A percentile compares a stretch with the other conserved stretches of the same genome.
phyloP scores from a whole-genome alignment of 257 asterid genomes.

The Mentha longifolia region DNA sequence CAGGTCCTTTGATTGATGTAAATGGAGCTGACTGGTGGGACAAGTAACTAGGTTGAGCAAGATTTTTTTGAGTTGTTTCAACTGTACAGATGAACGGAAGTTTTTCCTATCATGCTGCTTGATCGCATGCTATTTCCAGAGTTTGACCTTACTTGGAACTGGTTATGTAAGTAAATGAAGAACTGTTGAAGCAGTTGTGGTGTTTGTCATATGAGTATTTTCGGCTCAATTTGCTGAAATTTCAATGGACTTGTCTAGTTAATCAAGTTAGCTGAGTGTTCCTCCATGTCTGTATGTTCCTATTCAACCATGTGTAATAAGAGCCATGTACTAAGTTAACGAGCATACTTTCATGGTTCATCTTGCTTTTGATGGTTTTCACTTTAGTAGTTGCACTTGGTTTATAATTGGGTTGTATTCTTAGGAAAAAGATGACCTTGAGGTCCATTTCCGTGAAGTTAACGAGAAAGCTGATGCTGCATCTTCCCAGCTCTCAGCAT shows the following conservation, averaged over 20 bases:
- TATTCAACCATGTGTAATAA: not conserved
- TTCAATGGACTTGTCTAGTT: conserved; percentile 16
- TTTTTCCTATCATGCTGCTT: not conserved
- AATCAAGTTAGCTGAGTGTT: conserved; percentile 16
- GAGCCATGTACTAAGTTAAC: not conserved
- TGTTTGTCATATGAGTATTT: conserved; percentile 5
- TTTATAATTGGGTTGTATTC: conserved; percentile 37
- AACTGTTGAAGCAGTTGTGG: not conserved
- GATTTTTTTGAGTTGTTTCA: conserved; percentile 12
- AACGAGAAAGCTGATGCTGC: conserved; percentile 80
- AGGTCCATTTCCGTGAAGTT: conserved; percentile 78
- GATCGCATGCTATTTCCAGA: not conserved
- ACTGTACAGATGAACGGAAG: not conserved
- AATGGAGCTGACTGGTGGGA: not conserved
- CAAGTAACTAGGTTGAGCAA: not conserved
- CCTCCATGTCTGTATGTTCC: conserved; percentile 12
- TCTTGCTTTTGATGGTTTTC: conserved; percentile 24
- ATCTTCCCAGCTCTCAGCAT: conserved; percentile 74
- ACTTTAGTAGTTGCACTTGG: conserved; percentile 41
- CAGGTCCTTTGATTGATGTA: not conserved
- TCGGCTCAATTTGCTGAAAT: conserved; percentile 2
- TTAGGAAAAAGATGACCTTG: conserved; percentile 96
- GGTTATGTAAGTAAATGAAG: not conserved
- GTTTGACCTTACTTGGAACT: not conserved
- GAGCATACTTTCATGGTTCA: conserved; percentile 10